phyloP scores from a whole-genome alignment of 2,329 filamentous ascomycete species.

The Monosporascus sp. region DNA sequence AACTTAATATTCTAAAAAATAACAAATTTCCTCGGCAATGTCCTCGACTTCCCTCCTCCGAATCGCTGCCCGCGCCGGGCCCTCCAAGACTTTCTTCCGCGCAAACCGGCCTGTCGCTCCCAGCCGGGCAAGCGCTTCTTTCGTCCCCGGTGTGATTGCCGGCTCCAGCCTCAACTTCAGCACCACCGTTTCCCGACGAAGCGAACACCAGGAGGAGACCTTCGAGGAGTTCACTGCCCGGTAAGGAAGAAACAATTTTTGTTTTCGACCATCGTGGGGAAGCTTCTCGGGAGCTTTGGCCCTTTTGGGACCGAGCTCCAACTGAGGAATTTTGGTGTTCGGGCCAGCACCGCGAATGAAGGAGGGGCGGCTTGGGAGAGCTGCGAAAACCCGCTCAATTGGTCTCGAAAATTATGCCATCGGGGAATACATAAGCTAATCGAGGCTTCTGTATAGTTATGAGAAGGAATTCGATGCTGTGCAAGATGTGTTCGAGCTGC shows the following conservation, averaged over 20 bases:
- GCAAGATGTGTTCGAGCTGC: constrained; percentile 98
- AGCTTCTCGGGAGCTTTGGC: background rate
- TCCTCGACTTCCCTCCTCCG: constrained; percentile 66
- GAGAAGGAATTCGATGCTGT: constrained; percentile 99
- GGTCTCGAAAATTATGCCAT: constrained; percentile 1
- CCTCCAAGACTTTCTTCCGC: constrained; percentile 59
- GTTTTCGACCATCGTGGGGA: background rate
- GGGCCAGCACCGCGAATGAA: background rate
- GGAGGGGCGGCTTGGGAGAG: constrained; percentile 2
- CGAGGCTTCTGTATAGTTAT: constrained; percentile 58
- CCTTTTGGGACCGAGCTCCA: background rate
- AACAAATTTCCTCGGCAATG: constrained; percentile 40
- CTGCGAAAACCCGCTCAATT: constrained; percentile 17
- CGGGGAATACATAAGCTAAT: constrained; percentile 34
- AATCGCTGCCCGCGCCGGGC: constrained; percentile 61
- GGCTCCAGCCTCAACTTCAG: constrained; percentile 54
- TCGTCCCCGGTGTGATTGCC: constrained; percentile 46
- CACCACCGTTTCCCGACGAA: constrained; percentile 53
- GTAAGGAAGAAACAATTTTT: constrained; percentile 52
- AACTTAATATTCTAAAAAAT: background rate
- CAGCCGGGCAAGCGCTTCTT: constrained; percentile 46
- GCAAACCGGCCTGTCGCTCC: constrained; percentile 55
- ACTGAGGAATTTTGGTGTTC: background rate
- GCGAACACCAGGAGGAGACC: constrained; percentile 83
- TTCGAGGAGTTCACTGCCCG: constrained; percentile 98